These are phyloP conservation scores for Leucogyrophana mollusca DNA, from an alignment of 768 basidiomycete species.

Conservation along the genomic window DNA sequence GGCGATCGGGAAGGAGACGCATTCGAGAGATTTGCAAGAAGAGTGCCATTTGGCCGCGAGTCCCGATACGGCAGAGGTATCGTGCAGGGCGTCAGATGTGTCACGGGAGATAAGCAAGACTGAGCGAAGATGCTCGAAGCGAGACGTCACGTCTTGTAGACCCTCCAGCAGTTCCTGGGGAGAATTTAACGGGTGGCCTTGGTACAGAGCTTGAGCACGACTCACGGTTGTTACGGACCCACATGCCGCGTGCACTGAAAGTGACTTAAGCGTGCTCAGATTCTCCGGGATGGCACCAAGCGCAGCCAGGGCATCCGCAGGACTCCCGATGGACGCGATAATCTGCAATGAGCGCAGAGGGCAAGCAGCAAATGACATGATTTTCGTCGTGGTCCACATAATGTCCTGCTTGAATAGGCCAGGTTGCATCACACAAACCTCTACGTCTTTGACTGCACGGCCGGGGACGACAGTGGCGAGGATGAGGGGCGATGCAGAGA, in stretches of 20 bases:
- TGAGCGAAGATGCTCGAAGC: slow-evolving; percentile 17
- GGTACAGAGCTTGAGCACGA: neutral
- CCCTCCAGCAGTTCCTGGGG: slow-evolving; percentile 21
- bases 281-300: slow-evolving; percentile 16
- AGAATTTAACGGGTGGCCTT: neutral
- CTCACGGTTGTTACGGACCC: slow-evolving; percentile 21
- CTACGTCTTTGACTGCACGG: slow-evolving; percentile 20
- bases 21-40: slow-evolving; percentile 20
- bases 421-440: slow-evolving; percentile 22
- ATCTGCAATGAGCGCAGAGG: slow-evolving; percentile 22
- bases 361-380: slow-evolving; percentile 17
- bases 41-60: slow-evolving; percentile 19
- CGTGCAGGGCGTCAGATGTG: slow-evolving; percentile 15
- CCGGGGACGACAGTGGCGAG: slow-evolving; percentile 22
- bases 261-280: slow-evolving; percentile 15
- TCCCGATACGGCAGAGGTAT: slow-evolving; percentile 4
- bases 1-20: slow-evolving; percentile 18
- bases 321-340: slow-evolving; percentile 14
- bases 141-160: slow-evolving; percentile 17
- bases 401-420: slow-evolving; percentile 23
- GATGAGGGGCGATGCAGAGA: slow-evolving; percentile 24
- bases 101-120: slow-evolving; percentile 23
- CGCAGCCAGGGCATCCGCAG: slow-evolving; percentile 16
- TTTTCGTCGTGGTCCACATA: slow-evolving; percentile 17
- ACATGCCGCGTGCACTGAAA: slow-evolving; percentile 22